phyloP scores from a whole-genome alignment of 305 asterid species.

The Fraxinus xanthoxyloides region DNA sequence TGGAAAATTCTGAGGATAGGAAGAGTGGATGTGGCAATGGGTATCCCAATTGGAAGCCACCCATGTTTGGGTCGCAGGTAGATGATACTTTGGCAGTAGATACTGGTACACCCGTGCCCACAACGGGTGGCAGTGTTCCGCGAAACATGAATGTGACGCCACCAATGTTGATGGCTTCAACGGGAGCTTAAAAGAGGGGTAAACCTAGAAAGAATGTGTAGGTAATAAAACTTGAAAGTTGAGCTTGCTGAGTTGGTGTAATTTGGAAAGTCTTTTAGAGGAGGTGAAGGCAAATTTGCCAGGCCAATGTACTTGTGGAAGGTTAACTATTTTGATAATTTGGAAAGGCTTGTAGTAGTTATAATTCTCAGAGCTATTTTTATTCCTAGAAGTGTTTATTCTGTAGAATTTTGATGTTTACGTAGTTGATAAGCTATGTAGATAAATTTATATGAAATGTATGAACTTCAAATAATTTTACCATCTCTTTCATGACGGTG shows the following conservation, averaged over 20 bases:
- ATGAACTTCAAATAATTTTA: neutral
- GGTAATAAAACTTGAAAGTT: neutral
- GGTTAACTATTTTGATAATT: neutral
- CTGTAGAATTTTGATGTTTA: neutral
- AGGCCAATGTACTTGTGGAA: neutral
- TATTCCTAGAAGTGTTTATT: neutral
- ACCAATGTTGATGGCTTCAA: neutral
- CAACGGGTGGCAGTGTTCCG: neutral
- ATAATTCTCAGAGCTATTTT: neutral
- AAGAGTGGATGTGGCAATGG: conserved; percentile 21
- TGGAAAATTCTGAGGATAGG: conserved; percentile 29
- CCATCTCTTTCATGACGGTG: too few species aligned
- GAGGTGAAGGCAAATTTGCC: neutral
- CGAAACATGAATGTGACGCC: neutral
- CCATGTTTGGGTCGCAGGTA: conserved; percentile 40
- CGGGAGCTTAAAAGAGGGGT: conserved; percentile 46
- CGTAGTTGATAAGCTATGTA: neutral
- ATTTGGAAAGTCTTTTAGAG: neutral
- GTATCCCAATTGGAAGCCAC: conserved; percentile 78
- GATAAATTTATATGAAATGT: neutral
- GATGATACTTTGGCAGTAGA: neutral
- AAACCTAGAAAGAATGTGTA: conserved; percentile 42
- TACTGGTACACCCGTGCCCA: neutral
- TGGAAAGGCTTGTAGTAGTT: neutral
- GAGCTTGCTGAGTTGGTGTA: neutral